Evolutionary conservation across 805 yeast species (phyloP).

Genomic region (Yarrowia deformans): DNA sequence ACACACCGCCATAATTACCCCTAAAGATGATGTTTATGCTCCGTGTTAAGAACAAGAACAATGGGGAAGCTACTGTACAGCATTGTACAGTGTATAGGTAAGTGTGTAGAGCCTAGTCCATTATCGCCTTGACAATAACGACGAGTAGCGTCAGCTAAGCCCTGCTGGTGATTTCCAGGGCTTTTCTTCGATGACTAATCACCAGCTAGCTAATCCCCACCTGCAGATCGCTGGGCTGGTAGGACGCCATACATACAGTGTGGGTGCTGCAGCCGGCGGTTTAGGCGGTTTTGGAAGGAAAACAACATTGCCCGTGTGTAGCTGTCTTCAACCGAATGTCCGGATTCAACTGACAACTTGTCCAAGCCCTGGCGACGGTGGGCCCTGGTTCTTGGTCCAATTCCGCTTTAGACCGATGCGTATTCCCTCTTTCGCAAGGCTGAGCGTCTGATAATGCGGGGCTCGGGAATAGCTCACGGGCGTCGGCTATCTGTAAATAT

Average conservation of each 20-base stretch:
- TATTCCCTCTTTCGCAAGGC: neutral
- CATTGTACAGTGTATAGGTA: neutral
- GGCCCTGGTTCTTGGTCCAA: neutral
- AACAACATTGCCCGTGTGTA: neutral
- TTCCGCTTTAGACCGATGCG: neutral
- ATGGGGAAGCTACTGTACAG: neutral
- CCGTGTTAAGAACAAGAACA: neutral
- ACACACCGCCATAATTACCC: neutral
- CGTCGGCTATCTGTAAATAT: conserved; percentile 4
- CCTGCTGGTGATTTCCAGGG: neutral
- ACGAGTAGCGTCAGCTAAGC: neutral
- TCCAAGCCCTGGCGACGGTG: too few species aligned
- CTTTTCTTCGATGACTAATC: neutral
- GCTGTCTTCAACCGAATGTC: neutral
- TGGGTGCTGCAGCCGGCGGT: neutral
- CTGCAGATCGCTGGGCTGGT: conserved; percentile 25
- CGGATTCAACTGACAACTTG: neutral
- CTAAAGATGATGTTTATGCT: neutral
- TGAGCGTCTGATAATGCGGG: neutral
- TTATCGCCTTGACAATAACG: neutral
- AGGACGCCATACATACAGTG: conserved; percentile 17
- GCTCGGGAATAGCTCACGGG: neutral
- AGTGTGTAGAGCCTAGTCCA: too few species aligned
- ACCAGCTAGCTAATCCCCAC: neutral
- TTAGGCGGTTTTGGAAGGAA: neutral